Conservation (phyloP, 306 rosid genomes). For the Canavalia gladiata region DNA sequence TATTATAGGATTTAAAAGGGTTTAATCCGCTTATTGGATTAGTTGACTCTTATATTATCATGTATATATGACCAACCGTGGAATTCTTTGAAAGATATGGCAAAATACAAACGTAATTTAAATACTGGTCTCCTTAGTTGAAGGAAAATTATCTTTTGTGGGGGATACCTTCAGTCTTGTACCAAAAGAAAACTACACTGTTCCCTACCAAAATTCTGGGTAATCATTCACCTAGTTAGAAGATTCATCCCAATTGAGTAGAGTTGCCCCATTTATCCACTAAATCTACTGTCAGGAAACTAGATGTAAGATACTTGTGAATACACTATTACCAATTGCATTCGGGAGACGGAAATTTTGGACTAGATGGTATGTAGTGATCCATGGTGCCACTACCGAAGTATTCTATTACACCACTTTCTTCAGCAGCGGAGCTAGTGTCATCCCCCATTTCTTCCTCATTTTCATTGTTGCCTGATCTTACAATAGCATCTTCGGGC, state of each 20-base stretch:
- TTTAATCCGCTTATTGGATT: too few species aligned
- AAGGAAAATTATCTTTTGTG: too few species aligned
- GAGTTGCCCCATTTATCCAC: conserved; percentile 20
- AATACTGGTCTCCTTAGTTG: too few species aligned
- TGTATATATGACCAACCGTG: neutral
- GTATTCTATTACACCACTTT: conserved; percentile 37
- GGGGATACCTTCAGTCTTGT: neutral
- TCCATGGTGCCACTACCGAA: conserved; percentile 33
- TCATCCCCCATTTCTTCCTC: conserved; percentile 55
- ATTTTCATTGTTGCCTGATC: conserved; percentile 57
- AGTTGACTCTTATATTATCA: too few species aligned
- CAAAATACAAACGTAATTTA: neutral
- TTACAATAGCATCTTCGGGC: conserved; percentile 48
- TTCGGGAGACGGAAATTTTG: conserved; percentile 34
- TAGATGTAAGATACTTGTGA: conserved; percentile 8
- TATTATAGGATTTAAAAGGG: too few species aligned
- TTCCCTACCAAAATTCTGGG: conserved; percentile 56
- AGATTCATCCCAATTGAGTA: conserved; percentile 44
- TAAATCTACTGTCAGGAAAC: neutral
- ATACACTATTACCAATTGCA: conserved; percentile 38
- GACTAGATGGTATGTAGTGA: conserved; percentile 30
- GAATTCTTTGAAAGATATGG: neutral
- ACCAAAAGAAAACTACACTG: conserved; percentile 27
- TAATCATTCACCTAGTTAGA: conserved; percentile 30
- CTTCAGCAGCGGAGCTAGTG: conserved; percentile 54